phyloP scores from a whole-genome alignment of 345 rosid species.

The Carallia pectinifolia region DNA sequence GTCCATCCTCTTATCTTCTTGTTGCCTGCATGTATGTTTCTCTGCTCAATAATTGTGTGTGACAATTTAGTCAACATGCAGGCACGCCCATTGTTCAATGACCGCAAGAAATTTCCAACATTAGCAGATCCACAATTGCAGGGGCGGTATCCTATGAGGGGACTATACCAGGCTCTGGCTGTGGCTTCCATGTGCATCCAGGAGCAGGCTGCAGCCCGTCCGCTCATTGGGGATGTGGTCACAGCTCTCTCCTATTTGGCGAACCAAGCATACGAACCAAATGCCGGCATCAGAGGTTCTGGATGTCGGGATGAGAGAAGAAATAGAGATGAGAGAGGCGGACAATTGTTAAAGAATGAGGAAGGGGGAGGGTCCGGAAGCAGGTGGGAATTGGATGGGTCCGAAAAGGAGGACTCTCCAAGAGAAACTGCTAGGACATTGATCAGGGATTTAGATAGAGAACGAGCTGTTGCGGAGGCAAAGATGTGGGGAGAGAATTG shows the following conservation, averaged over 20 bases:
- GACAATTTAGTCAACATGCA: constrained; percentile 31
- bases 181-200: constrained; percentile 99
- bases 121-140: constrained; percentile 79
- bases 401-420: constrained; percentile 88
- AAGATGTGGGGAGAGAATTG: constrained; percentile 97
- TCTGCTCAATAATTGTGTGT: constrained; percentile 1
- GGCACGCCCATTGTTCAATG: constrained; percentile 87
- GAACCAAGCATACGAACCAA: constrained; percentile 77
- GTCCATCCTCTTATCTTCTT: neutral
- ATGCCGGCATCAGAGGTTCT: constrained; percentile 30
- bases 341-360: constrained; percentile 54
- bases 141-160: constrained; percentile 82
- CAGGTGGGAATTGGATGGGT: constrained; percentile 74
- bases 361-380: constrained; percentile 75
- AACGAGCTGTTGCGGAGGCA: constrained; percentile 93
- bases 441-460: constrained; percentile 77
- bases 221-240: constrained; percentile 90
- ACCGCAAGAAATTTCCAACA: constrained; percentile 70
- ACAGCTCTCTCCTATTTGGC: constrained; percentile 92
- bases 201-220: constrained; percentile 95
- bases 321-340: constrained; percentile 58
- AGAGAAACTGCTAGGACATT: constrained; percentile 63
- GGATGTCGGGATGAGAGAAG: constrained; percentile 54
- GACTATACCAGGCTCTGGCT: constrained; percentile 90
- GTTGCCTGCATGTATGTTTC: neutral